Base-by-base conservation (phyloP, 1,284 basidiomycete species). In the Meira nashicola region DNA sequence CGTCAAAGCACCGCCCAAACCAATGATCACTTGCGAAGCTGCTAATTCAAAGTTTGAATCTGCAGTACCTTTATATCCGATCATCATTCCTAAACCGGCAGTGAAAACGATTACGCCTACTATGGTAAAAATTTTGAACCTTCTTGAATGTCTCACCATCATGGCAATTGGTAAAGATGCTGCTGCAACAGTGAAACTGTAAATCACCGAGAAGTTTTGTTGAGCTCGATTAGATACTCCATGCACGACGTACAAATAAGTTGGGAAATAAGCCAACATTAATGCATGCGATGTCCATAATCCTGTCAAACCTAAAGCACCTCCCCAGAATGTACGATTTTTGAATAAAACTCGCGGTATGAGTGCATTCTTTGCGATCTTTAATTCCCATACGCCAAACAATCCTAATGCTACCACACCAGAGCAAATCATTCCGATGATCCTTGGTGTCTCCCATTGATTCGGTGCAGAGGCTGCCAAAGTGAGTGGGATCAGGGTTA, bases 211-310 rank as follows among this genome's bases (percentile, higher is more conserved):
- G 12, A 62, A 25, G 59, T 62, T 62, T 39, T 62, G 60, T 44
- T 62, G 60, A 17, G 59, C 48, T 41, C 40, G 21, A 19, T 33
- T 39, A 25, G 59, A 40, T 2, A 41, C 39, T 17, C 21, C 40
- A 21, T 57, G 54, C 25, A 61, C 60, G 8, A 62, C 60, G 48
- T 62, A 62, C 33, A 62, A 51, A 47, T 62, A 62, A 39, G 60
- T 62, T n/a, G 60, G 51, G 19, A 62, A 41, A 33, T 53, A 53
- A 28, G 50, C 50, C 23, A 39, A 19, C 38, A 53, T 41, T 5
- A 53, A 33, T 2, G 50, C 37, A 25, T 53, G 37, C 12, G 50
- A 17, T 19, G 50, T 38, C 50, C 50, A 53, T 12, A 53, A 33
- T 33, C 23, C 21, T 14, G 17, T 23, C 12, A 53, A 33, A 21